These are phyloP conservation scores for Globisporangium recalcitrans DNA, from an alignment of 352 stramenopile species.

Conservation along the genomic window DNA sequence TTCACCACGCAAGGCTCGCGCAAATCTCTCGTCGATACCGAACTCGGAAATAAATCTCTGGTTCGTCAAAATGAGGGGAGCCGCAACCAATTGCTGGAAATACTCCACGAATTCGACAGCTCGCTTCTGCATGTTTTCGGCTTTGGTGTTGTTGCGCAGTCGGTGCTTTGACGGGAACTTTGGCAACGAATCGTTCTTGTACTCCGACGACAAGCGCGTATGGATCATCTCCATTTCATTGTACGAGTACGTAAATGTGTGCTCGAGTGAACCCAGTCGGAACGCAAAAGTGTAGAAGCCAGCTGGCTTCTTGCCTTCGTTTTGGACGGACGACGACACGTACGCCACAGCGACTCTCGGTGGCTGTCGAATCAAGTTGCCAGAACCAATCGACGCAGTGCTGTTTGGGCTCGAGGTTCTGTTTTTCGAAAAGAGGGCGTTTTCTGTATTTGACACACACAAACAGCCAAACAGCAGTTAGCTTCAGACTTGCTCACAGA, in stretches of 20 bases:
- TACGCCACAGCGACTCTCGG: conserved; percentile 37
- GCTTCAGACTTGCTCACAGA: not conserved
- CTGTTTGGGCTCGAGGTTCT: conserved; percentile 4
- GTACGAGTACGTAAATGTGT: conserved; percentile 61
- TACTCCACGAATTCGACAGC: conserved; percentile 74
- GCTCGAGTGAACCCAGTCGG: conserved; percentile 27
- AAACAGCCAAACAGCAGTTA: not conserved
- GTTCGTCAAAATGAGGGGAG: conserved; percentile 46
- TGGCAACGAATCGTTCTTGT: conserved; percentile 28
- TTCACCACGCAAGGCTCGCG: conserved; percentile 18
- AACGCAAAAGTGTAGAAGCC: conserved; percentile 72
- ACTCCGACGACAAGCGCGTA: conserved; percentile 31
- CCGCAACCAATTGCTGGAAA: conserved; percentile 53
- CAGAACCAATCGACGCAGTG: conserved; percentile 4
- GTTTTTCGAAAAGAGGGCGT: conserved; percentile 4
- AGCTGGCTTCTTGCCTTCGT: conserved; percentile 54
- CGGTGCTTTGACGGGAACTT: conserved; percentile 81
- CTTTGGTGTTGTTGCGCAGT: conserved; percentile 73
- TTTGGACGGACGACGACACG: conserved; percentile 48
- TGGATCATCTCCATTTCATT: conserved; percentile 73
- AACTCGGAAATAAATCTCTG: conserved; percentile 67
- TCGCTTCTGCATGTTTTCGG: conserved; percentile 84
- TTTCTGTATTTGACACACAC: not conserved
- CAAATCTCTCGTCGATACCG: conserved; percentile 43
- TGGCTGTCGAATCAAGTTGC: not conserved